phyloP scores from a whole-genome alignment of 2,329 filamentous ascomycete species.

The Fusarium domesticum region DNA sequence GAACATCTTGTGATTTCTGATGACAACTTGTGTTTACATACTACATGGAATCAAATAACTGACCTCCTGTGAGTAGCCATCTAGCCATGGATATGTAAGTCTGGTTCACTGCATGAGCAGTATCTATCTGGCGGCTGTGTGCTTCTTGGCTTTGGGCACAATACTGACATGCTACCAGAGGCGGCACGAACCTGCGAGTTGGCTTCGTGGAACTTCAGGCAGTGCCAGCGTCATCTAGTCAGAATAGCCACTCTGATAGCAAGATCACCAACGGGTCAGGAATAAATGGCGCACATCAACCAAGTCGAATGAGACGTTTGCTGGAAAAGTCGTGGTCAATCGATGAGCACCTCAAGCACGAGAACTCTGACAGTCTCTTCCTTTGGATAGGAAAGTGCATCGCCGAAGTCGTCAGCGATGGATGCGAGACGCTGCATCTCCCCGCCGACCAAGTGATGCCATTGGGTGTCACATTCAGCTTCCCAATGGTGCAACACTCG shows the following conservation, averaged over 20 bases:
- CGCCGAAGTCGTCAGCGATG: conserved; percentile 65
- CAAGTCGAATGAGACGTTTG: conserved; percentile 50
- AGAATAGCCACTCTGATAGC: conserved; percentile 5
- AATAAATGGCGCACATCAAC: conserved; percentile 17
- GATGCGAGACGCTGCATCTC: conserved; percentile 44
- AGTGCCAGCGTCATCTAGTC: conserved; percentile 23
- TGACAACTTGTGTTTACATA: too few relatives aligned
- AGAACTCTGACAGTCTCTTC: conserved; percentile 73
- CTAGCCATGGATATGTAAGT: conserved; percentile 65
- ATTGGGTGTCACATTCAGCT: conserved; percentile 68
- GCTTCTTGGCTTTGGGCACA: not conserved
- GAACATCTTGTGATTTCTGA: not conserved
- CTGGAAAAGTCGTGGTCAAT: conserved; percentile 74
- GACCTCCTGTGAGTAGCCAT: conserved; percentile 41
- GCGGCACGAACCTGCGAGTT: conserved; percentile 66
- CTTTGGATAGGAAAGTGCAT: conserved; percentile 79
- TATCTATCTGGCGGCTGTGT: not conserved
- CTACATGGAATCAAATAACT: conserved; percentile 11
- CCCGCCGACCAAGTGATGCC: conserved; percentile 48
- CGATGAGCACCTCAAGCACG: conserved; percentile 66
- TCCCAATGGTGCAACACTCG: conserved; percentile 64
- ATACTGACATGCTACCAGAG: conserved; percentile 48
- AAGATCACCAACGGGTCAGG: conserved; percentile 6
- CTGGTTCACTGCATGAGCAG: not conserved
- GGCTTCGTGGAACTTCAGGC: conserved; percentile 62